These are phyloP conservation scores for Nemania sp. DNA, from an alignment of 2,329 filamentous ascomycete species.

Conservation along the genomic window DNA sequence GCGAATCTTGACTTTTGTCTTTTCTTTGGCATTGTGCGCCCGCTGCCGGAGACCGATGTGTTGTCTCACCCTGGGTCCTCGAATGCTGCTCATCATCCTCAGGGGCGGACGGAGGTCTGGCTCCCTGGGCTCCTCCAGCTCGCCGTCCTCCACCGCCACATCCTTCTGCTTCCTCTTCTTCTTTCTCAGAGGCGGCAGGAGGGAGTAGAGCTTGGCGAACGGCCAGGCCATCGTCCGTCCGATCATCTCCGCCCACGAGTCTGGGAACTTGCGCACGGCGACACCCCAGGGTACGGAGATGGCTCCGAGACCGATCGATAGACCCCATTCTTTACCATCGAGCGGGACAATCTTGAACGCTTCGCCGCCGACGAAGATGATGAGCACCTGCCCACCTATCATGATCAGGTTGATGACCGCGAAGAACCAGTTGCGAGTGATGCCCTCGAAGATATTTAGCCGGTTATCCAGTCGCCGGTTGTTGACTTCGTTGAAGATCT, in stretches of 20 bases:
- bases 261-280: neutral
- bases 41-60: neutral
- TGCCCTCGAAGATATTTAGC: neutral
- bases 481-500: neutral
- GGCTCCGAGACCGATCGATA: neutral
- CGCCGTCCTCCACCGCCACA: neutral
- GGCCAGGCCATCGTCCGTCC: neutral
- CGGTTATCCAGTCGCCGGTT: neutral
- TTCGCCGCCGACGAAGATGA: neutral
- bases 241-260: neutral
- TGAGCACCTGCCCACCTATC: neutral
- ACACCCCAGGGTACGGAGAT: neutral
- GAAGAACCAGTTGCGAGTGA: neutral
- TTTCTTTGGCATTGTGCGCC: neutral
- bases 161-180: neutral
- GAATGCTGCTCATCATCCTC: neutral
- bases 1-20: neutral
- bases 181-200: neutral
- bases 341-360: neutral
- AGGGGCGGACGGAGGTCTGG: neutral
- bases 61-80: neutral
- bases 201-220: neutral
- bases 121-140: neutral
- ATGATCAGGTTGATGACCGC: neutral
- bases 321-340: neutral